phyloP scores from a whole-genome alignment of 148 eudicot genomes.

The Chenopodium quinoa region DNA sequence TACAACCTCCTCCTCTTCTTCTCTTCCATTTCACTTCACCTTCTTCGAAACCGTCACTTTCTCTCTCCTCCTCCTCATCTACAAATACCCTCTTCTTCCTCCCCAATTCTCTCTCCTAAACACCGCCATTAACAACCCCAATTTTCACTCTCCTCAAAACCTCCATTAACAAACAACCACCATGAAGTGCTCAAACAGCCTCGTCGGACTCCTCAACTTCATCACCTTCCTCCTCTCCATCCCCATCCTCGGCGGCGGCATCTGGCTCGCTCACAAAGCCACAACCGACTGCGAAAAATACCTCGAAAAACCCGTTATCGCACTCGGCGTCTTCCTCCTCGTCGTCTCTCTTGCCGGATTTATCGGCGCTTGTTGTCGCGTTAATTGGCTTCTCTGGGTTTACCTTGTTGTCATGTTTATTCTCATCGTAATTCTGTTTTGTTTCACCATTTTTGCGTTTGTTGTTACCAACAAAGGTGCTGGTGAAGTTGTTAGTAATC shows the following conservation, averaged over 20 bases:
- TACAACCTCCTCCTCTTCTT: neutral
- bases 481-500: slow-evolving; percentile 42
- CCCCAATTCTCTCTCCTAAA: neutral
- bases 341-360: slow-evolving; percentile 71
- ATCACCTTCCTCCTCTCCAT: slow-evolving; percentile 71
- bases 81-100: neutral
- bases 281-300: slow-evolving; percentile 70
- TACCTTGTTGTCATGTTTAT: slow-evolving; percentile 79
- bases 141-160: neutral
- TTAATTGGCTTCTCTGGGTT: slow-evolving; percentile 77
- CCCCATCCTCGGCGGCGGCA: slow-evolving; percentile 66
- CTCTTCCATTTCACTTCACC: neutral
- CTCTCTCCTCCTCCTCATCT: neutral
- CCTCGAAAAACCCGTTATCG: slow-evolving; percentile 58
- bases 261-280: slow-evolving; percentile 66
- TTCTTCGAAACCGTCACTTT: slow-evolving; percentile 3
- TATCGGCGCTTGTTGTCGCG: slow-evolving; percentile 74
- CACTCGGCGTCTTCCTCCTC: slow-evolving; percentile 62
- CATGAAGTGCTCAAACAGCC: slow-evolving; percentile 51
- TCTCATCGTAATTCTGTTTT: slow-evolving; percentile 51
- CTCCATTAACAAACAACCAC: neutral
- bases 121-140: neutral
- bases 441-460: slow-evolving; percentile 80
- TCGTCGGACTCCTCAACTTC: slow-evolving; percentile 61
- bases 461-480: slow-evolving; percentile 90